Evolutionary conservation across 257 asterid species (phyloP), one percentile per base, ranked within the genome.

Genomic region (Ajuga chamaepitys): DNA sequence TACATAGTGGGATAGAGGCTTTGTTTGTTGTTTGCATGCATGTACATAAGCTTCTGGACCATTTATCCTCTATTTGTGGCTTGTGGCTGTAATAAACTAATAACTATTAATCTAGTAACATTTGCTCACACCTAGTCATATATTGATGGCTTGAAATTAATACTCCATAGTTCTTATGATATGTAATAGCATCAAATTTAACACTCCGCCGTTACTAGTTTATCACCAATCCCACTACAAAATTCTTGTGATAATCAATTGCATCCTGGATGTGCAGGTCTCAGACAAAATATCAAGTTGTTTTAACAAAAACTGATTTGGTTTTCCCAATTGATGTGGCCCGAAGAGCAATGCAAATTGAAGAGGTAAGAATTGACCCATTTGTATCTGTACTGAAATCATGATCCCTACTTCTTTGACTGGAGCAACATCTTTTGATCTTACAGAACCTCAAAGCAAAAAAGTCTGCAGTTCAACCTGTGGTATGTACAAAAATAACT

Each of bases 271-370:
- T 59, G 51, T 73, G 58, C 85, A 90, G 97, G 83, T 80, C 82
- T 13, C 77, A 85, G 48, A 94, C 95, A 0, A 94, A 88, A 75
- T 94, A 94, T 70, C 97, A 94, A 78, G 81, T 94, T 62, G 93
- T 94, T 62, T 82, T 94, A 62, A 94, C 99, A 46, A 94, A 90
- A 88, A 90, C 97, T 12, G 97, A 88, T 80, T 41, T 70, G 59
- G 95, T 85, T 68, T 88, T 88, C 72, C 99, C 99, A 47, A 82
- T 88, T 70, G 95, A 90, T 40, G 99, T 94, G 64, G 96, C 99
- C 21, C 86, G 99, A 12, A 83, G 95, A 68, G 97, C 97, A 65
- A 94, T 86, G 95, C 95, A 94, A 83, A 94, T 94, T 44, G 97
- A 90, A 88, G 99, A 93, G 95, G 97, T 86, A 64, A 74, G 68